These are phyloP conservation scores for Pseudogymnoascus sp. DNA, from an alignment of 2,329 filamentous ascomycete species.

Conservation along the genomic window DNA sequence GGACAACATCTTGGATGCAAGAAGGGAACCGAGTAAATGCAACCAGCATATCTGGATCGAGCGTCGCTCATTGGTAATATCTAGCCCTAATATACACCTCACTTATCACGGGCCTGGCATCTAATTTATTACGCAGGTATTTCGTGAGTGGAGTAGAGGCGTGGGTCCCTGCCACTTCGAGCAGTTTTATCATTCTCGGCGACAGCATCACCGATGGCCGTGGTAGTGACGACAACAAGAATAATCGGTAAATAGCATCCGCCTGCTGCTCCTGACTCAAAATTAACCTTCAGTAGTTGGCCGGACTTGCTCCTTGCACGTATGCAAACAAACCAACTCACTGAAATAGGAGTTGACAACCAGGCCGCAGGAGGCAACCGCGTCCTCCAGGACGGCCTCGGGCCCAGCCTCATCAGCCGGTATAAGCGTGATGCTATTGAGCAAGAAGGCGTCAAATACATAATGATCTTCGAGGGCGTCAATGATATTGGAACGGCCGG, in stretches of 20 bases:
- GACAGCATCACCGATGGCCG: conserved; percentile 62
- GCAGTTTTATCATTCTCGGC: conserved; percentile 48
- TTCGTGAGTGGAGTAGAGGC: conserved; percentile 54
- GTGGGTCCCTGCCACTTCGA: conserved; percentile 36
- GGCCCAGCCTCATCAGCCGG: conserved; percentile 51
- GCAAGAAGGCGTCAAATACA: conserved; percentile 49
- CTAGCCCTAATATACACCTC: not conserved
- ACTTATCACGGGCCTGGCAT: too few species aligned
- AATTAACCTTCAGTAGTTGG: conserved; percentile 35
- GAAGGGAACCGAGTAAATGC: conserved; percentile 48
- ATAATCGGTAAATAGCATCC: conserved; percentile 39
- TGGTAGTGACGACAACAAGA: conserved; percentile 51
- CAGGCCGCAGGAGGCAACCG: conserved; percentile 63
- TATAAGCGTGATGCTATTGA: conserved; percentile 57
- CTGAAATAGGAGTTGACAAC: conserved; percentile 51
- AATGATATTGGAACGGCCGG: conserved; percentile 56
- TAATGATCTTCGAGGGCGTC: conserved; percentile 60
- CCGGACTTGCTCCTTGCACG: conserved; percentile 47
- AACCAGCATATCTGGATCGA: conserved; percentile 30
- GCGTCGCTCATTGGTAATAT: conserved; percentile 32
- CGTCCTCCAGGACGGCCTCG: conserved; percentile 52
- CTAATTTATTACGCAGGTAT: conserved; percentile 37
- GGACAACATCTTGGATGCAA: conserved; percentile 53
- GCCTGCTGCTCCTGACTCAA: not conserved
- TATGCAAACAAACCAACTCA: conserved; percentile 39